Conservation (phyloP, 805 yeast species). For the Starmerella powellii region DNA sequence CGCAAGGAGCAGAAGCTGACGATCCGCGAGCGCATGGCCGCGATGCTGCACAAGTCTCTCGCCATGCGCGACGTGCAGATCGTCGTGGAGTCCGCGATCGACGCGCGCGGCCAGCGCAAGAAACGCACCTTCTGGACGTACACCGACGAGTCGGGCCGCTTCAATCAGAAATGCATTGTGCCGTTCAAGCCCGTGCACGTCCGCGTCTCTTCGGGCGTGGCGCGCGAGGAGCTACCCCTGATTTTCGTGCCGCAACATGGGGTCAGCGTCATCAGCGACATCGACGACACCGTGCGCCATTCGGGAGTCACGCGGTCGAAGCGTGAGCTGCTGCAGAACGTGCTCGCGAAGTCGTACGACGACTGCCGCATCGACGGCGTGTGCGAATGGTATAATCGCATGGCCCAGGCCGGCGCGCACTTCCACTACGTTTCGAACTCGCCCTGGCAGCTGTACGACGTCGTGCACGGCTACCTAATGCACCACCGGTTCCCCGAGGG, state of each 20-base stretch:
- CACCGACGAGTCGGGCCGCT: slow-evolving; percentile 25
- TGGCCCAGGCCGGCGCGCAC: slow-evolving; percentile 40
- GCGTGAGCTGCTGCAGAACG: slow-evolving; percentile 66
- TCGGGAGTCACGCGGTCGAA: slow-evolving; percentile 89
- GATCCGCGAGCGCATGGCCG: slow-evolving; percentile 20
- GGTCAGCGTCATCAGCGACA: slow-evolving; percentile 70
- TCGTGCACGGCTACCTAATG: slow-evolving; percentile 45
- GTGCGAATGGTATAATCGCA: slow-evolving; percentile 53
- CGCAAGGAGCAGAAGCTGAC: slow-evolving; percentile 13
- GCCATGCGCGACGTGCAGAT: slow-evolving; percentile 17
- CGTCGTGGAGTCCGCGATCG: slow-evolving; percentile 11
- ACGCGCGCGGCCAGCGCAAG: slow-evolving; percentile 8
- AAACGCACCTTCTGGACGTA: slow-evolving; percentile 16
- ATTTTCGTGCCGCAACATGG: slow-evolving; percentile 32
- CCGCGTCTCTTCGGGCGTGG: slow-evolving; percentile 5
- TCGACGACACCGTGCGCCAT: slow-evolving; percentile 84
- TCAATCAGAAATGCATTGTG: slow-evolving; percentile 13
- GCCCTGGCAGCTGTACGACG: slow-evolving; percentile 76
- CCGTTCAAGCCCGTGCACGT: slow-evolving; percentile 18
- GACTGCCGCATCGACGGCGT: slow-evolving; percentile 69
- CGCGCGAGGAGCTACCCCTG: slow-evolving; percentile 9
- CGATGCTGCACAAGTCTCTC: slow-evolving; percentile 20
- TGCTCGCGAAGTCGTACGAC: slow-evolving; percentile 52
- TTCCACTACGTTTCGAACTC: slow-evolving; percentile 92
- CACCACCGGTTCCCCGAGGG: slow-evolving; percentile 57